Evolutionary conservation across 1,139 yeast genomes (phyloP), one percentile per base, ranked within the genome.

Genomic region (Williopsis jadinii): DNA sequence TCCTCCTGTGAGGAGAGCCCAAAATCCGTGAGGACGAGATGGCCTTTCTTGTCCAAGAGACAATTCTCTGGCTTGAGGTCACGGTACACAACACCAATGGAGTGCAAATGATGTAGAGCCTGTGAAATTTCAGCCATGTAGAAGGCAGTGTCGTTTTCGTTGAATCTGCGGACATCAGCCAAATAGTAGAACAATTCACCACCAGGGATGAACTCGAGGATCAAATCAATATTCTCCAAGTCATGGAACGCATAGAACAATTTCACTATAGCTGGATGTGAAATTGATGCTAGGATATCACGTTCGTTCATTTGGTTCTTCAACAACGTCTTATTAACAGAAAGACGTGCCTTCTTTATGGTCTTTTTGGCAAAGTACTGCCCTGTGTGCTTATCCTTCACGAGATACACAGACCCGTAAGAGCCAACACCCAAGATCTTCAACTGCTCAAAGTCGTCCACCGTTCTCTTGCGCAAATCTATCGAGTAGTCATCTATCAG

Each of bases 21-120:
- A 64, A 92, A 90, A 62, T 90, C 97, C 0, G 97, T 90, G 48
- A 90, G 67, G 1, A 88, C 85, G 46, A 90, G 68, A 60, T 88
- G 88, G 0, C 98, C 98, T 14, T 70, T 66, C 4, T 79, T 68
- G 54, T 88, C 88, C 39, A 90, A 67, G 64, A 90, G 69, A 58
- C 97, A 90, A 60, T 90, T 90, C 59, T 90, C 97, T 0, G 98
- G 97, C 61, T 90, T 90, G 53, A 90, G 67, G 59, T 90, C 98
- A 29, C 97, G 73, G 59, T 90, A 90, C 12, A 90, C 94, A 8
- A 90, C 85, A 34, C 95, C 95, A 46, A 84, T 70, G 27, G 70
- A 69, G 58, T 92, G 97, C 39, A 90, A 67, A 62, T 90, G 94
- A 40, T 79, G 67, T 40, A 90, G 63, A 0, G 97, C 97, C 43